Conservation (phyloP, 208 protist genomes). For the Acanthamoeba quina region DNA sequence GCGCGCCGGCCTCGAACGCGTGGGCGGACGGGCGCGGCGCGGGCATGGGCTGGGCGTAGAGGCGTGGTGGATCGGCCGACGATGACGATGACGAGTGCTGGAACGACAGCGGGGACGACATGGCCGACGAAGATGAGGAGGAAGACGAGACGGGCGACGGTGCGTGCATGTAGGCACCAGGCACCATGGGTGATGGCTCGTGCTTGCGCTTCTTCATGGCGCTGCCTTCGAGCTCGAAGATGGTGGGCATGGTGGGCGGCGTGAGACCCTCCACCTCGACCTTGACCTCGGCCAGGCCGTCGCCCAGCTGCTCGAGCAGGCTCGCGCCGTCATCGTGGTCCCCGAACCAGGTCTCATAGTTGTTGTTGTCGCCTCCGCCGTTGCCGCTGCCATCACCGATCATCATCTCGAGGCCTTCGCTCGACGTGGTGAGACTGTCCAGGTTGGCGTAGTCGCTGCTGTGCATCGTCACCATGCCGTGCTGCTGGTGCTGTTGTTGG, state of each 20-base stretch:
- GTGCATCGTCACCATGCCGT: conserved; percentile 44
- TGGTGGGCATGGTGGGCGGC: conserved; percentile 20
- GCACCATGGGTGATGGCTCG: neutral
- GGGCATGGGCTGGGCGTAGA: conserved; percentile 38
- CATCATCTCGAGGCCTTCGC: conserved; percentile 29
- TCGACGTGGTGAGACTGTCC: conserved; percentile 31
- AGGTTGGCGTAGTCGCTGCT: conserved; percentile 52
- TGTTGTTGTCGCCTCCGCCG: neutral
- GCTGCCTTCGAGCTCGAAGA: too few species aligned
- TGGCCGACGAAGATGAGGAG: too few species aligned
- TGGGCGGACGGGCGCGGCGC: neutral
- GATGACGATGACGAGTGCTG: too few species aligned
- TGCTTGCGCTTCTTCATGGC: conserved; percentile 70
- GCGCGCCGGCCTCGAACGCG: conserved; percentile 20
- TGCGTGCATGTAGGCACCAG: neutral
- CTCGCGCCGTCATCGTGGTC: neutral
- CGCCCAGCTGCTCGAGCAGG: neutral
- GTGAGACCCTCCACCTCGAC: conserved; percentile 1
- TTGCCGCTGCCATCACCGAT: neutral
- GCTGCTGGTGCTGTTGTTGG: neutral
- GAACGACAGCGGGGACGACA: neutral
- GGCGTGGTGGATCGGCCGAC: neutral
- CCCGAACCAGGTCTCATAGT: neutral
- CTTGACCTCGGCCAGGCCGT: neutral
- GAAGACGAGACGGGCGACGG: neutral